phyloP scores from a whole-genome alignment of 129 eudicot species.

The Flaveria linearis region DNA sequence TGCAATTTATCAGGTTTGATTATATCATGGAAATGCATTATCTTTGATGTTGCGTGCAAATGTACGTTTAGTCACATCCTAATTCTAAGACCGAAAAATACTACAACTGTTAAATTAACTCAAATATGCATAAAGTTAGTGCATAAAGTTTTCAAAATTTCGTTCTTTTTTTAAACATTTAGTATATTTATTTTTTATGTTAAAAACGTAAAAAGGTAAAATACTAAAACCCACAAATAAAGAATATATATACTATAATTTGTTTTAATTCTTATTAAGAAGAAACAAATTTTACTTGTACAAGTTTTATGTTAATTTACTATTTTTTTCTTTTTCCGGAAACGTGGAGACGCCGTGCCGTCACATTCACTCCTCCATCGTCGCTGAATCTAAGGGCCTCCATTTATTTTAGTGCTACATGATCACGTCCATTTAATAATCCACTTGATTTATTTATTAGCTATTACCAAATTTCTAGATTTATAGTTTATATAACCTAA shows the following conservation, averaged over 20 bases:
- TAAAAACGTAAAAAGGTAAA: background rate
- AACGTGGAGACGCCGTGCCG: conserved; percentile 51
- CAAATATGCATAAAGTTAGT: no score
- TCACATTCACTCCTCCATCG: conserved; percentile 45
- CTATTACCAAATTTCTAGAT: background rate
- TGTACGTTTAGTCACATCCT: no score
- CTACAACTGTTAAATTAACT: no score
- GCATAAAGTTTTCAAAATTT: no score
- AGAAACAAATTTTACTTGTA: conserved; percentile 6
- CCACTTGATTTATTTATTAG: background rate
- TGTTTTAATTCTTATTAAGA: background rate
- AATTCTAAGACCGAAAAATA: no score
- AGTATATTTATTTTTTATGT: background rate
- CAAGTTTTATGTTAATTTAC: background rate
- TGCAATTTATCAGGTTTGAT: no score
- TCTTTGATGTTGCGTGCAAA: no score
- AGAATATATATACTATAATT: background rate
- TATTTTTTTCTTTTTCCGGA: background rate
- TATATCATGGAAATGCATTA: no score
- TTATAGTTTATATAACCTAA: background rate
- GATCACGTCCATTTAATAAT: conserved; percentile 8
- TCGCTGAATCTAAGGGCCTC: conserved; percentile 41
- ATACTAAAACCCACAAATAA: background rate
- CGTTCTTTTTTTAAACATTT: background rate
- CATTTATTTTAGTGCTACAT: conserved; percentile 36